phyloP scores from a whole-genome alignment of 2,329 filamentous ascomycete genomes.

The Ophiocordyceps camponoti-leonardi region DNA sequence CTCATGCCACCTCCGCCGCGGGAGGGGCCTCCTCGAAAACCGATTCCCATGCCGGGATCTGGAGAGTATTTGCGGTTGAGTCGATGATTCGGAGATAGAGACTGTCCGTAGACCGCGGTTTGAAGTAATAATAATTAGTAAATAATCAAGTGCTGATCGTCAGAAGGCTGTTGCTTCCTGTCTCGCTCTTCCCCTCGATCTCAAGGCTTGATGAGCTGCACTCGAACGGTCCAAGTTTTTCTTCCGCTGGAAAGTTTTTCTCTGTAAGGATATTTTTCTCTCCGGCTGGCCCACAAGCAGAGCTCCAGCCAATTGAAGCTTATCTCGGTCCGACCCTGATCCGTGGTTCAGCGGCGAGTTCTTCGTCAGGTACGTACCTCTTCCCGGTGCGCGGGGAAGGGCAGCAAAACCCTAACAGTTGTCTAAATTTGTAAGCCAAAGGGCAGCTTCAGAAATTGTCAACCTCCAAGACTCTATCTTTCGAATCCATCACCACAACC shows the following conservation, averaged over 20 bases:
- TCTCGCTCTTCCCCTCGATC: no score
- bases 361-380: background rate
- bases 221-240: background rate
- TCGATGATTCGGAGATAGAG: background rate
- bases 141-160: background rate
- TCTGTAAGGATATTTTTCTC: background rate
- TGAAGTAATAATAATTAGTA: background rate
- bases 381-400: conserved; percentile 9
- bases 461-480: conserved; percentile 28
- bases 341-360: background rate
- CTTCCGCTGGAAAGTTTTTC: background rate
- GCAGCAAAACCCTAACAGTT: conserved; percentile 23
- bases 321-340: background rate
- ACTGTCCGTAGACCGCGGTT: background rate
- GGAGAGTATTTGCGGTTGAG: background rate
- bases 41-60: conserved; percentile 12
- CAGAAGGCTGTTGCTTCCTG: background rate
- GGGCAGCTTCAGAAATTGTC: conserved; percentile 27
- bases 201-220: no score
- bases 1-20: conserved; percentile 4
- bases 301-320: background rate
- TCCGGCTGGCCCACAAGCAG: background rate
- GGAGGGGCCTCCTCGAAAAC: conserved; percentile 5
- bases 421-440: conserved; percentile 26
- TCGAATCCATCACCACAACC: conserved; percentile 36